phyloP scores from a whole-genome alignment of 2,329 filamentous ascomycete species.

The Trichoderma sp. region DNA sequence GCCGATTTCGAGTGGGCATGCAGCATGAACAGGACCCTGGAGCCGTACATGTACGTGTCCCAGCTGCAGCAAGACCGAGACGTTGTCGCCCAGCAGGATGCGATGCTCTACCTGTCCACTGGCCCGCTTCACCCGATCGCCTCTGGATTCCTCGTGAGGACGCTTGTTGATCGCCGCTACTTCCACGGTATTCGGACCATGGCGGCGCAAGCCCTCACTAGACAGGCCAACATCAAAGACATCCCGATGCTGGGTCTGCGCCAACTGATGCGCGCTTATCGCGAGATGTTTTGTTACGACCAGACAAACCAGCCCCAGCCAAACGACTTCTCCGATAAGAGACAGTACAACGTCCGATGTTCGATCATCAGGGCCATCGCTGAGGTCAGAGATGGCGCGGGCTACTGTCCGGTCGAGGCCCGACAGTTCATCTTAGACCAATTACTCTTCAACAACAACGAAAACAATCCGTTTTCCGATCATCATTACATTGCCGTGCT shows the following conservation, averaged over 20 bases:
- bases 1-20: conserved; percentile 98
- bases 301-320: conserved; percentile 77
- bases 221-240: conserved; percentile 69
- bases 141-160: conserved; percentile 86
- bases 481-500: conserved; percentile 84
- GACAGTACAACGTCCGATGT: conserved; percentile 80
- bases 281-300: conserved; percentile 83
- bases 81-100: conserved; percentile 81
- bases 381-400: conserved; percentile 70
- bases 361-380: conserved; percentile 82
- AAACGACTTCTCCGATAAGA: conserved; percentile 89
- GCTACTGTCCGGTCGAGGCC: conserved; percentile 76
- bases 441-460: conserved; percentile 91
- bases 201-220: conserved; percentile 76
- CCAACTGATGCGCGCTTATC: conserved; percentile 84
- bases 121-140: conserved; percentile 75
- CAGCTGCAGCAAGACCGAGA: conserved; percentile 97
- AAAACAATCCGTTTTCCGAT: conserved; percentile 85
- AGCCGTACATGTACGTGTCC: conserved; percentile 96
- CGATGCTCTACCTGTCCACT: conserved; percentile 72
- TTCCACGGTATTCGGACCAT: conserved; percentile 90
- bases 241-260: conserved; percentile 74
- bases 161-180: conserved; percentile 87
- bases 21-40: conserved; percentile 78
- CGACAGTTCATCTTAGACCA: conserved; percentile 86